Percentiles rank a stretch among this genome's conserved stretches.
These are phyloP conservation scores for Podaxis sp. DNA, from an alignment of 768 basidiomycete species.

Conservation along the genomic window DNA sequence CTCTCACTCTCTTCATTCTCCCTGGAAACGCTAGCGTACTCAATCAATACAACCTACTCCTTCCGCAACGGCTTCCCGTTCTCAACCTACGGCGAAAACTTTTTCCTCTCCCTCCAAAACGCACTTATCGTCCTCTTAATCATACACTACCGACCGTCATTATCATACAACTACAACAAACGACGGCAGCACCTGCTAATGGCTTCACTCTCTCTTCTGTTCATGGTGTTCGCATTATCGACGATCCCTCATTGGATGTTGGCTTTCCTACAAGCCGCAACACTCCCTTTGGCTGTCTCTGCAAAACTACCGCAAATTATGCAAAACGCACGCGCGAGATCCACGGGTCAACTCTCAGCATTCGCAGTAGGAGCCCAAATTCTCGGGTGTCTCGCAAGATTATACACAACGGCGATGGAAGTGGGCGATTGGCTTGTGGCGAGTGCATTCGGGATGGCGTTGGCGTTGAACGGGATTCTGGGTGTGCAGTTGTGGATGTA, in stretches of 20 bases:
- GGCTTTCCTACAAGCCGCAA: conserved; percentile 73
- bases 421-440: conserved; percentile 78
- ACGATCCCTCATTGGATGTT: conserved; percentile 47
- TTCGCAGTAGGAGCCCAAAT: conserved; percentile 90
- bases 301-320: conserved; percentile 93
- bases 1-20: conserved; percentile 83
- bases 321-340: conserved; percentile 69
- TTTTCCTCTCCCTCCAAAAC: conserved; percentile 90
- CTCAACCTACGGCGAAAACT: conserved; percentile 97
- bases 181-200: conserved; percentile 29
- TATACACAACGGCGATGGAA: conserved; percentile 92
- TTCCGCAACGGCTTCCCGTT: conserved; percentile 87
- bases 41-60: conserved; percentile 86
- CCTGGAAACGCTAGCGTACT: conserved; percentile 90
- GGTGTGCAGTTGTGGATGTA: conserved; percentile 84
- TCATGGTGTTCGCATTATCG: conserved; percentile 35
- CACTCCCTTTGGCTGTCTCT: conserved; percentile 86
- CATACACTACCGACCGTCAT: conserved; percentile 50
- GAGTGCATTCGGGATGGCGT: conserved; percentile 81
- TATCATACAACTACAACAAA: conserved; percentile 25
- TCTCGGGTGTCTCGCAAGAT: conserved; percentile 81
- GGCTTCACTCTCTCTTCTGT: conserved; percentile 22
- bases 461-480: conserved; percentile 75
- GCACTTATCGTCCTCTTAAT: conserved; percentile 85
- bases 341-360: conserved; percentile 91